phyloP scores from a whole-genome alignment of 2,329 filamentous ascomycete genomes.

The Raffaelea arxii region DNA sequence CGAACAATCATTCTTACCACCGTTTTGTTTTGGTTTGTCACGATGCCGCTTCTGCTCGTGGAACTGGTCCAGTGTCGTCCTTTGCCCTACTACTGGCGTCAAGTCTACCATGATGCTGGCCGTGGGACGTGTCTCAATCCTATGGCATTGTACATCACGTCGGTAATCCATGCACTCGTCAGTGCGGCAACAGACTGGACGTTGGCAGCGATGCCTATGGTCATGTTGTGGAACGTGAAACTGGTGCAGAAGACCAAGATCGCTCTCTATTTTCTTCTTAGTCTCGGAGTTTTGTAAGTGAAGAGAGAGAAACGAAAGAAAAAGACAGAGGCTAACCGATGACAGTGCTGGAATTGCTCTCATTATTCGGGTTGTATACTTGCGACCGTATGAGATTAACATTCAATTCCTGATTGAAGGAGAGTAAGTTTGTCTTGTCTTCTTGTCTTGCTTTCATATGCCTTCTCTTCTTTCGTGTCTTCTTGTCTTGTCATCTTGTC shows the following conservation, averaged over 20 bases:
- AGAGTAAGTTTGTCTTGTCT: slow-evolving; percentile 9
- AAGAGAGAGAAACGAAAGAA: not conserved
- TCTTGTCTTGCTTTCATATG: slow-evolving; percentile 10
- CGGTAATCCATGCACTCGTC: slow-evolving; percentile 35
- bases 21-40: slow-evolving; percentile 18
- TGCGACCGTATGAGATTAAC: slow-evolving; percentile 18
- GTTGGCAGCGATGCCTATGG: slow-evolving; percentile 38
- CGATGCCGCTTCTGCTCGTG: slow-evolving; percentile 9
- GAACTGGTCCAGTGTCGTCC: slow-evolving; percentile 38
- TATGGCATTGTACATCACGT: slow-evolving; percentile 29
- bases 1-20: slow-evolving; percentile 26
- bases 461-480: not conserved
- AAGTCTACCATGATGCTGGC: slow-evolving; percentile 18
- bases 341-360: slow-evolving; percentile 15
- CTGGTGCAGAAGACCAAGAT: slow-evolving; percentile 37
- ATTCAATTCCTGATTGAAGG: slow-evolving; percentile 21
- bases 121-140: slow-evolving; percentile 29
- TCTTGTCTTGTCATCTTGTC: not conserved
- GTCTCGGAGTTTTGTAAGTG: slow-evolving; percentile 39
- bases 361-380: slow-evolving; percentile 25
- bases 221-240: slow-evolving; percentile 39
- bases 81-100: slow-evolving; percentile 36
- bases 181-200: slow-evolving; percentile 40
- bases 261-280: slow-evolving; percentile 34
- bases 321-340: not conserved